phyloP scores from a whole-genome alignment of 768 basidiomycete species.

The Bullera alba region DNA sequence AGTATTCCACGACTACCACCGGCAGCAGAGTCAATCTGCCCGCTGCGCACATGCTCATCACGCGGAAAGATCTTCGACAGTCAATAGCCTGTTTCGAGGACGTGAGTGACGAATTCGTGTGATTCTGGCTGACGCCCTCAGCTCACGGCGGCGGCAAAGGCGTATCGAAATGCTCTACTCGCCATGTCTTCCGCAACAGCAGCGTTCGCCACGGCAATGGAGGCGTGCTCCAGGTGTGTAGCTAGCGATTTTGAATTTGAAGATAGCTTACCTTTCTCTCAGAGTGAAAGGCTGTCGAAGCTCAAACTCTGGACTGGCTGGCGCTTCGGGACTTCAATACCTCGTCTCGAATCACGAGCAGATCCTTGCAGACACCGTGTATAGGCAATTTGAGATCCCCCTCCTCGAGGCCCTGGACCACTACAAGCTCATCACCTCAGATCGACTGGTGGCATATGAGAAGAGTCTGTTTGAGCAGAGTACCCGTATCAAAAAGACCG shows the following conservation, averaged over 20 bases:
- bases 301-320: slow-evolving; percentile 64
- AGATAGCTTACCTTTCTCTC: too few relatives aligned
- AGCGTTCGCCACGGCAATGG: slow-evolving; percentile 77
- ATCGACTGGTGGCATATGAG: slow-evolving; percentile 79
- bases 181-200: slow-evolving; percentile 77
- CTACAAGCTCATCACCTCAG: slow-evolving; percentile 54
- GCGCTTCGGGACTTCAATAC: slow-evolving; percentile 80
- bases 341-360: slow-evolving; percentile 89
- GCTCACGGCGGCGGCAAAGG: slow-evolving; percentile 68
- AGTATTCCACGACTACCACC: slow-evolving; percentile 43
- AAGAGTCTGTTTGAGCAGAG: slow-evolving; percentile 74
- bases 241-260: too few relatives aligned
- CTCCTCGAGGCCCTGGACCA: slow-evolving; percentile 74
- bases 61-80: slow-evolving; percentile 38
- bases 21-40: slow-evolving; percentile 36
- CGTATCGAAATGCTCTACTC: slow-evolving; percentile 72
- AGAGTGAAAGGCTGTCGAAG: slow-evolving; percentile 39
- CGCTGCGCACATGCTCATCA: slow-evolving; percentile 34
- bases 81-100: slow-evolving; percentile 44
- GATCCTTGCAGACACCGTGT: slow-evolving; percentile 75
- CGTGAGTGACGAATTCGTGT: slow-evolving; percentile 11
- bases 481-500: slow-evolving; percentile 73
- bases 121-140: slow-evolving; percentile 38
- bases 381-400: slow-evolving; percentile 82
- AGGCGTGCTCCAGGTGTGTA: slow-evolving; percentile 70